Evolutionary conservation across 1,139 yeast genomes (phyloP), one percentile per base, ranked within the genome.

Genomic region (Magnusiomyces paraingens): DNA sequence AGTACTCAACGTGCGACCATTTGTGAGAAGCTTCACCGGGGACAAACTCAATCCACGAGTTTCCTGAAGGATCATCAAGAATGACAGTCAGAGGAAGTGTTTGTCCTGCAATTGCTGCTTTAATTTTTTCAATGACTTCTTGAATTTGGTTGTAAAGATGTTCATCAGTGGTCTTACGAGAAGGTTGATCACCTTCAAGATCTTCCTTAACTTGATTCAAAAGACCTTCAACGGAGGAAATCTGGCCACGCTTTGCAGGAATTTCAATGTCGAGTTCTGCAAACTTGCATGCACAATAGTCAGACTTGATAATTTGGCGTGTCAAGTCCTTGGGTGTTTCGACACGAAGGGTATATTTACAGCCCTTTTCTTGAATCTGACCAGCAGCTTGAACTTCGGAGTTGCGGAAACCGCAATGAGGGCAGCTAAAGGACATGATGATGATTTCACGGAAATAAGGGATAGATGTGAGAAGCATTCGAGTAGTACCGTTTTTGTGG

Each of bases 331-430:
- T 76, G 61, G 79, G 77, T n/a, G 67, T 65, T 68, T 88, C 96
- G 52, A 93, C 72, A 66, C 83, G 83, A 55, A 91, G 74, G 26
- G 80, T 75, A 69, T 87, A 88, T 65, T 83, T 80, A 36, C 86
- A 72, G 35, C 98, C 99, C 71, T 88, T 88, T 65, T 86, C 94
- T 61, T 91, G 94, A 52, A 70, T 67, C 51, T 62, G 81, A 6
- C 95, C 85, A 12, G 99, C 99, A 20, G 97, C 86, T 73, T 94
- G 99, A 61, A 94, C 81, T 71, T 94, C 99, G 50, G 90, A 81
- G 74, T 90, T 93, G 69, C 85, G 86, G 66, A 89, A 81, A 1
- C 89, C 87, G 75, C 99, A 94, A 70, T 91, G 96, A 44, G 95
- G 93, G 72, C 99, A 94, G 61, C 83, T 87, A 70, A 94, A 94